A percentile compares a stretch with the other conserved stretches of the same genome.
Evolutionary conservation across 2,329 filamentous ascomycete species (phyloP).

Genomic region (Ophiostoma populinum): DNA sequence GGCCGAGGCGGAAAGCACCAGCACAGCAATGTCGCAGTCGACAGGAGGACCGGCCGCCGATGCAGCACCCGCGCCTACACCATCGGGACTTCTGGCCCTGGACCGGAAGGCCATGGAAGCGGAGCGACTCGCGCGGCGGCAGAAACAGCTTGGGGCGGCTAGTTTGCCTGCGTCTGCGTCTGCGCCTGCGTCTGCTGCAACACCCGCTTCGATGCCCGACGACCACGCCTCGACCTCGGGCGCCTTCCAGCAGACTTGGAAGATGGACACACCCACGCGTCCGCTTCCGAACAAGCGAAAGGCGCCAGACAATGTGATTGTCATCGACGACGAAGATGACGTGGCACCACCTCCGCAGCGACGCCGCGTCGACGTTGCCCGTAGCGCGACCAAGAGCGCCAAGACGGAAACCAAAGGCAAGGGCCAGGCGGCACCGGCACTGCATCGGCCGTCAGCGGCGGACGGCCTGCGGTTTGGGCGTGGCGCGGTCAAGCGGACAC

Average conservation of each 20-base stretch:
- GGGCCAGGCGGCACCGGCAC: too few relatives aligned
- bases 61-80: neutral
- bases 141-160: conserved; percentile 32
- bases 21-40: too few relatives aligned
- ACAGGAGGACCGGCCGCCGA: too few relatives aligned
- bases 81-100: conserved; percentile 31
- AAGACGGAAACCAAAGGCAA: neutral
- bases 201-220: too few relatives aligned
- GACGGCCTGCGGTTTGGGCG: conserved; percentile 28
- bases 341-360: neutral
- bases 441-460: too few relatives aligned
- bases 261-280: neutral
- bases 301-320: conserved; percentile 2
- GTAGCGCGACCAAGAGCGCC: neutral
- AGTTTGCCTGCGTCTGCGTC: too few relatives aligned
- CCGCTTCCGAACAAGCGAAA: too few relatives aligned
- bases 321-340: conserved; percentile 4
- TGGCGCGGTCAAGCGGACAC: conserved; percentile 69
- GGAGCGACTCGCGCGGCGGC: conserved; percentile 56
- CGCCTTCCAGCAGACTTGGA: conserved; percentile 1
- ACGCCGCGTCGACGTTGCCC: too few relatives aligned
- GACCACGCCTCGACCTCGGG: too few relatives aligned
- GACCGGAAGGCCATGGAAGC: conserved; percentile 74
- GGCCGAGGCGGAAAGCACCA: too few relatives aligned
- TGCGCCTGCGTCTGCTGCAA: too few relatives aligned